Conservation (phyloP, 331 rosid genomes). For the Rosa hybrid region DNA sequence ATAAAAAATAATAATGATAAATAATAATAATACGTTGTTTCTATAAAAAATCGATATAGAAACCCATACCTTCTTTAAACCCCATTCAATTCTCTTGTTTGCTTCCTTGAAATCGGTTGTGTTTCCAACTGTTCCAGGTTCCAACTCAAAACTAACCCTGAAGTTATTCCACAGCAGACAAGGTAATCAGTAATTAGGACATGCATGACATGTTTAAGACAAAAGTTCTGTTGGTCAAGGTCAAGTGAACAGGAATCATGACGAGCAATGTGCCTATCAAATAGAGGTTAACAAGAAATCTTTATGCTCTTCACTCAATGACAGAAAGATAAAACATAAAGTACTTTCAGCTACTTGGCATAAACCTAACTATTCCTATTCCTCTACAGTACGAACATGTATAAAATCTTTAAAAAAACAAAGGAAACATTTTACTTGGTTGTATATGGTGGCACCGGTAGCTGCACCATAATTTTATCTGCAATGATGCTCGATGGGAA, state of each 20-base stretch:
- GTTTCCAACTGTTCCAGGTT: slow-evolving; percentile 81
- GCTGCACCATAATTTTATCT: slow-evolving; percentile 62
- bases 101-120: slow-evolving; percentile 80
- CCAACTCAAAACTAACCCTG: slow-evolving; percentile 85
- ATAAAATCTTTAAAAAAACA: background rate
- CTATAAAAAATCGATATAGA: background rate
- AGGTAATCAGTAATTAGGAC: background rate
- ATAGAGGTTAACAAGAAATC: background rate
- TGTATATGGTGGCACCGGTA: slow-evolving; percentile 81
- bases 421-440: slow-evolving; percentile 55
- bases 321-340: background rate
- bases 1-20: background rate
- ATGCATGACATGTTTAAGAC: background rate
- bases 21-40: background rate
- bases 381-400: background rate
- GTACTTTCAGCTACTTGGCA: background rate
- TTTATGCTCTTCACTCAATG: background rate
- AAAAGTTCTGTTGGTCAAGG: background rate
- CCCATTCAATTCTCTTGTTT: slow-evolving; percentile 86
- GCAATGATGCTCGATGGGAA: slow-evolving; percentile 72
- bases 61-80: slow-evolving; percentile 67
- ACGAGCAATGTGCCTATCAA: background rate
- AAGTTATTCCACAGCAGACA: slow-evolving; percentile 17
- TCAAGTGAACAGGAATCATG: background rate
- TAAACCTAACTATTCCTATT: background rate